Evolutionary conservation across 169 alveolate genomes (phyloP), one percentile per base, ranked within the genome.

Genomic region (Plasmodium sp.): DNA sequence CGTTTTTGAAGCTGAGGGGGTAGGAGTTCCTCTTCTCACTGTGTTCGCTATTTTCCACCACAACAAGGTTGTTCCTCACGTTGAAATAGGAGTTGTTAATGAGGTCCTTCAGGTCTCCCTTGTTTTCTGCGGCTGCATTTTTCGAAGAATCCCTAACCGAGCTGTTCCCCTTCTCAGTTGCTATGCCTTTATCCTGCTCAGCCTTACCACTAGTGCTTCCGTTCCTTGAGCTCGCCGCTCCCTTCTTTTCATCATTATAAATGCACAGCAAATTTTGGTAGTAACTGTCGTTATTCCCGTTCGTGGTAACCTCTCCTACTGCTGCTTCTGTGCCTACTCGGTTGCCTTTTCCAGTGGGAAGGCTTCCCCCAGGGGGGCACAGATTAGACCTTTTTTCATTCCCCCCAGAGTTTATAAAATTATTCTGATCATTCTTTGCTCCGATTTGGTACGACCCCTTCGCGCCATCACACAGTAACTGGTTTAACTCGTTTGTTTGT

Each of bases 81-180:
- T 75, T 86, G 67, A 86, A 86, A 45, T 86, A 86, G 16, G 84
- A 75, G 51, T 77, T 75, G 39, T 74, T 86, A 34, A 86, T 86
- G 27, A 86, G 81, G 67, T 86, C 85, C 71, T 86, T 86, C 14
- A 86, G 58, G 33, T 86, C 54, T 18, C 71, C 51, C 22, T 33
- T 33, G 22, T 27, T 83, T 83, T 10, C 10, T 9, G 12, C 18
- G 34, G 3, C 12, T 27, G 10, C 14, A 41, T 33, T 33, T 33
- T 56, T 33, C 5, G 67, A 5, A 18, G 39, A 6, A 67, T 67
- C 3, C 39, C 36, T 1, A 10, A 67, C 16, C n/a, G n/a, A 1
- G 14, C 27, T 27, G 6, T 67, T 0, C 9, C 88, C 33, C 14
- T 27, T 56, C 10, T 22, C 36, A 7, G 6, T 33, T 33, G 16